Evolutionary conservation across 306 rosid genomes (phyloP), one percentile per base, ranked within the genome.

Genomic region (Rubus idaeus): DNA sequence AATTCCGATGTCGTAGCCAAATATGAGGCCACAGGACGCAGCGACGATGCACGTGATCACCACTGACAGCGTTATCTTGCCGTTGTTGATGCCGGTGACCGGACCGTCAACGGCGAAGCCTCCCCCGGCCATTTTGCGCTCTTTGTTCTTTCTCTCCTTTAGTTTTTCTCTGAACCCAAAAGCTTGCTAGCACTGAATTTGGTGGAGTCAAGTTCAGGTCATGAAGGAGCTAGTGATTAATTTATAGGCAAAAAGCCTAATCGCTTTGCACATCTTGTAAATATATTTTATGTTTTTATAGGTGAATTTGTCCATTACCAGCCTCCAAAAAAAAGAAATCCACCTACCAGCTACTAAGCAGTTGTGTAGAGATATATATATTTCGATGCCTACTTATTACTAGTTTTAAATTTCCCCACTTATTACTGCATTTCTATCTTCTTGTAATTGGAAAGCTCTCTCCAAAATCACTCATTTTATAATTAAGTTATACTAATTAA

Each of bases 1-100:
- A 79, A 91, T 81, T 73, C 91, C 93, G 67, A 87, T 6, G 77
- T 91, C 96, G 68, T 89, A 91, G 84, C 96, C 91, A 44, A 79
- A 91, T 61, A 91, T 76, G 72, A 91, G 96, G 6, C 93, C 93
- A 71, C 90, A 74, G 5, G 96, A 86, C 2, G 91, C 93, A 58
- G 93, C 96, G 21, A 90, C 96, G 51, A 88, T 66, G 86, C 96
- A 88, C 3, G 91, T 86, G 62, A 89, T 76, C 13, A 91, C 55
- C 50, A 91, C 89, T 1, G 91, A 79, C 64, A 64, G 61, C 3
- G 93, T 91, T 10, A 89, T 75, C 86, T 79, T 88, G 73, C 89
- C 86, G 21, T 76, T 70, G 44, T 78, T 68, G 64, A 81, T 62
- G 73, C 55, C 63, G 18, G 2, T 20, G 11, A 37, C 21, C 1